Base-by-base conservation (phyloP, 495 filamentous ascomycete genomes). In the Lindgomyces ingoldianus region DNA sequence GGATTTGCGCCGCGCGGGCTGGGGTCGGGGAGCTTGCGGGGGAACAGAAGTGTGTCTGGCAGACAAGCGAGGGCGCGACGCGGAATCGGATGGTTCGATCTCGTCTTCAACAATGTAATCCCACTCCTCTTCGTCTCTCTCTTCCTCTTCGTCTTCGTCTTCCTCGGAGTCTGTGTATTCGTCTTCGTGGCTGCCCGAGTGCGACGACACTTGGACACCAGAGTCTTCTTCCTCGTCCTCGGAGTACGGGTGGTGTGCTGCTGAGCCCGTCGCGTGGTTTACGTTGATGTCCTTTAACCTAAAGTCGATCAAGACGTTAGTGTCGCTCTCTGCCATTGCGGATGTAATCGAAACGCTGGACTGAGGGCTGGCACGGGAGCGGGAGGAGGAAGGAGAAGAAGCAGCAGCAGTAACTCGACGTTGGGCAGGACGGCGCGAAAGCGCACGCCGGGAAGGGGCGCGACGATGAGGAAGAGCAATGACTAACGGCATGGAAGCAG, bases 31-130 rank as follows among this genome's bases (percentile, higher is more conserved):
- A 12, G 62, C 70, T 36, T 55, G 62, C 60, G 61, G 50, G 51
- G 53, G 68, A 50, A 57, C 57, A 49, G 53, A 57, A 9, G 57
- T 12, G 57, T 60, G 58, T 47, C 63, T 63, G 51, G 70, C 47
- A 54, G 46, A 39, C 44, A 48, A 41, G 21, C 70, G 60, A 2
- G 75, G 70, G 16, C 72, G 72, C 24, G 75, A 77, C 0, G 75
- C 75, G 2, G 75, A 77, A 53, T 77, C 75, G 25, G 68, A 73
- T 16, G 75, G 75, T 27, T 73, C 70, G 49, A 77, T 73, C 30
- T 69, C 73, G 74, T 76, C 75, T 46, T 39, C 33, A n/a, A n/a
- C n/a, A 39, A 73, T 70, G 55, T 73, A 70, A 47, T 72, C 73
- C 67, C 57, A 72, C 19, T 61, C 65, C 21, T 62, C 61, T 47